Conservation (phyloP, 805 yeast genomes). For the Helenozyma rhizophorensis region DNA sequence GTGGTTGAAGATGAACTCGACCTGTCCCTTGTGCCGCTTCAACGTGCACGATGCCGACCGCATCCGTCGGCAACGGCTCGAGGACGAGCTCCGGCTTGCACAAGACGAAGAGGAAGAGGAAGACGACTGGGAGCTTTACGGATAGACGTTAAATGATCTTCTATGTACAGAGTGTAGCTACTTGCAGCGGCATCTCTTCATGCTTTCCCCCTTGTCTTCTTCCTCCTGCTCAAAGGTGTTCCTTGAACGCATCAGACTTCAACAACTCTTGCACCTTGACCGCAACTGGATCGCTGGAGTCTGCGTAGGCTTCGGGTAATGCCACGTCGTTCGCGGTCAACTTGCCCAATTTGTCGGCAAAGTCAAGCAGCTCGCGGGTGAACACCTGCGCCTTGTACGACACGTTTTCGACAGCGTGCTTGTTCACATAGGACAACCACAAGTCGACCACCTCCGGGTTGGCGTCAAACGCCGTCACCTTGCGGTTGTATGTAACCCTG, state of each 20-base stretch:
- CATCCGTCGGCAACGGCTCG: slow-evolving; percentile 27
- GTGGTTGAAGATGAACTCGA: slow-evolving; percentile 71
- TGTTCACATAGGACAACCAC: slow-evolving; percentile 72
- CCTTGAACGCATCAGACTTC: slow-evolving; percentile 65
- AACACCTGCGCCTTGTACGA: slow-evolving; percentile 69
- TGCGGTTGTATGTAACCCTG: slow-evolving; percentile 76
- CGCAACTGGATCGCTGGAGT: slow-evolving; percentile 46
- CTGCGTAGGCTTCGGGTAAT: slow-evolving; percentile 31
- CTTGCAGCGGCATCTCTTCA: too few relatives aligned
- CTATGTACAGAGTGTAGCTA: slow-evolving; percentile 9
- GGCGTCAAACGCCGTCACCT: slow-evolving; percentile 76
- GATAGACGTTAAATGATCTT: slow-evolving; percentile 37
- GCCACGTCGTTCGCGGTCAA: slow-evolving; percentile 23
- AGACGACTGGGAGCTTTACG: slow-evolving; percentile 74
- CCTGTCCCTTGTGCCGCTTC: slow-evolving; percentile 85
- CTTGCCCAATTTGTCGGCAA: slow-evolving; percentile 31
- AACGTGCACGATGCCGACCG: slow-evolving; percentile 48
- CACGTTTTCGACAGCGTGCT: slow-evolving; percentile 76
- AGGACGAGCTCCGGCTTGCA: slow-evolving; percentile 29
- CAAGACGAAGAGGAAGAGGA: slow-evolving; percentile 47
- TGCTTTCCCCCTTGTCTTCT: slow-evolving; percentile 6
- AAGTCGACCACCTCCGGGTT: slow-evolving; percentile 80
- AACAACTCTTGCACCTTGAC: slow-evolving; percentile 67
- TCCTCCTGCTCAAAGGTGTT: slow-evolving; percentile 47
- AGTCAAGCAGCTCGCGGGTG: slow-evolving; percentile 38